Base-by-base conservation (phyloP, 352 stramenopile genomes). In the Globisporangium alternatum region DNA sequence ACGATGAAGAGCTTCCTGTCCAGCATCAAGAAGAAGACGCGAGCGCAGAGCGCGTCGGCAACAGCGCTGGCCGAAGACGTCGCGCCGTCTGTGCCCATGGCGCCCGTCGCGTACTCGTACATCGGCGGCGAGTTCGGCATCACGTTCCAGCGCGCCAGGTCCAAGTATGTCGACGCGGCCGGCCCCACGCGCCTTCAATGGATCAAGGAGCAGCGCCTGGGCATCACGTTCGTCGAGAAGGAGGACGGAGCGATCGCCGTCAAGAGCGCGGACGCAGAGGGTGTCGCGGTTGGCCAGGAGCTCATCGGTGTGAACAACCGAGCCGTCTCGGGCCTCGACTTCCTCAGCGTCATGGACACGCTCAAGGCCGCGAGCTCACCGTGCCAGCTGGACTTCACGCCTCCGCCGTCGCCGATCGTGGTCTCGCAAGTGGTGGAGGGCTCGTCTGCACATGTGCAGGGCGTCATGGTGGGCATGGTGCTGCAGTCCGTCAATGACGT, bases 301-400 rank as follows among this genome's bases (percentile, higher is more conserved):
- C 70, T 88, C 39, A 75, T 81, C 22, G 63, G 69, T 31, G 70
- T 88, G 47, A 73, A 74, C 44, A 77, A 75, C 19, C 55, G 65
- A 7, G 68, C 73, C 2, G 67, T 88, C 33, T 51, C 52, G 0
- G 71, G 69, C 3, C 66, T 81, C n/a, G 69, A 66, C 52, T 72
- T 86, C 19, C 25, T 70, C 12, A 68, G 62, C 9, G 75, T 88
- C 51, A 68, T 84, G 64, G 64, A 71, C 33, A 67, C 72, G 1
- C 69, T 88, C 9, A 68, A 77, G 47, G 56, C 56, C 31, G 68
- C 64, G 41, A 54, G 51, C 7, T 81, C 79, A 7, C 77, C 75
- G 1, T 88, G 77, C 28, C 62, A 75, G 15, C 72, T 88, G 19
- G 67, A 76, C 39, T 86, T 88, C 53, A 72, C 77, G 41, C 73